Conservation (phyloP, 1,139 yeast genomes). For the Debaryomycetaceae sp. region DNA sequence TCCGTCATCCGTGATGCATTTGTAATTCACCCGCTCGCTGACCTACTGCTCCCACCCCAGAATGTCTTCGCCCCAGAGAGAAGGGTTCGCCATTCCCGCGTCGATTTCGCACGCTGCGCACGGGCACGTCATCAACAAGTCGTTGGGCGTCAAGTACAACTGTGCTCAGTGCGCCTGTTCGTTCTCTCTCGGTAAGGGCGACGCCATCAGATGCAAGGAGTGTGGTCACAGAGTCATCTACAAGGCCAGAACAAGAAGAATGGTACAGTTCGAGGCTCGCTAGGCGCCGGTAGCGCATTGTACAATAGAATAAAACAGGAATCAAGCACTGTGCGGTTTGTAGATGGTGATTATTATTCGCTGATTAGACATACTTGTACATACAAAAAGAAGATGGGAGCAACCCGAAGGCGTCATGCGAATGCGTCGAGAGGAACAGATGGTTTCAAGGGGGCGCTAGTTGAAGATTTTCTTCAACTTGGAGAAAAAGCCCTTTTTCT, state of each 20-base stretch:
- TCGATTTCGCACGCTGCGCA: constrained; percentile 64
- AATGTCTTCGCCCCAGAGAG: constrained; percentile 70
- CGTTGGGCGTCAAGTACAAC: constrained; percentile 83
- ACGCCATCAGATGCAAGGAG: constrained; percentile 96
- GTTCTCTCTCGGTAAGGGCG: constrained; percentile 84
- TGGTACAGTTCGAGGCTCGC: constrained; percentile 64
- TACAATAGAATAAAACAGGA: neutral
- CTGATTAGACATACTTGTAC: constrained; percentile 7
- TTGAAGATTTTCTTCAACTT: constrained; percentile 43
- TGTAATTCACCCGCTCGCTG: too few relatives aligned
- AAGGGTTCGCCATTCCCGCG: constrained; percentile 88
- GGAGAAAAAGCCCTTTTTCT: constrained; percentile 39
- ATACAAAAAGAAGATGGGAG: constrained; percentile 2
- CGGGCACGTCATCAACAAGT: constrained; percentile 58
- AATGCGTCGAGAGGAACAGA: neutral
- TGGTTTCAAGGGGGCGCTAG: constrained; percentile 12
- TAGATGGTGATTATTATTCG: constrained; percentile 1
- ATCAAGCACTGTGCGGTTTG: constrained; percentile 1
- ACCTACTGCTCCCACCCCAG: too few relatives aligned
- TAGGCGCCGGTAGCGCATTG: constrained; percentile 13
- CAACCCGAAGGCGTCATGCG: constrained; percentile 3
- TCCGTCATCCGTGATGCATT: too few relatives aligned
- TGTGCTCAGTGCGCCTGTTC: constrained; percentile 96
- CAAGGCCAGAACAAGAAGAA: constrained; percentile 95
- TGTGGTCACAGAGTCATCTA: constrained; percentile 97